A percentile compares a stretch with the other conserved stretches of the same genome.
Conservation (phyloP, 805 yeast species). For the Teunomyces tritomae region DNA sequence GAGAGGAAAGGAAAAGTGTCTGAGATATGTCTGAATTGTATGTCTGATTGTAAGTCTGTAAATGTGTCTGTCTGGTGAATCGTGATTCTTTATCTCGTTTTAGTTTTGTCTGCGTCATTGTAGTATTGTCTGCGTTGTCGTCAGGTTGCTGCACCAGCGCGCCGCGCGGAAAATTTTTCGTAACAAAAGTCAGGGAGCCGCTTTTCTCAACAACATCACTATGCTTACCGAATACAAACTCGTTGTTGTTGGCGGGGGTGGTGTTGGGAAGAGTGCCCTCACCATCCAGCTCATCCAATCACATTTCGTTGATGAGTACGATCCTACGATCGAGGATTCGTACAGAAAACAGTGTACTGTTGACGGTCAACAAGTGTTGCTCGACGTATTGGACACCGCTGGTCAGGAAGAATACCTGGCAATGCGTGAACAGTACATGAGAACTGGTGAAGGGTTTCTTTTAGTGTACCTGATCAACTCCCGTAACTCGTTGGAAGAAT, state of each 20-base stretch:
- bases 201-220: slow-evolving; percentile 1
- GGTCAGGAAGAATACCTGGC: slow-evolving; percentile 98
- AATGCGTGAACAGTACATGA: slow-evolving; percentile 83
- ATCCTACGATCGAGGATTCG: slow-evolving; percentile 94
- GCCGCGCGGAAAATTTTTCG: not conserved
- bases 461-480: slow-evolving; percentile 88
- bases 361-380: slow-evolving; percentile 59
- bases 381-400: slow-evolving; percentile 94
- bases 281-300: slow-evolving; percentile 93
- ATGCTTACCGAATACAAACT: slow-evolving; percentile 77
- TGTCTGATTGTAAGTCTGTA: too few relatives aligned
- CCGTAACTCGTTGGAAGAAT: slow-evolving; percentile 79
- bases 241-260: slow-evolving; percentile 98
- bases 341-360: slow-evolving; percentile 85
- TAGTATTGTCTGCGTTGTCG: not conserved
- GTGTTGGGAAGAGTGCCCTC: slow-evolving; percentile 96
- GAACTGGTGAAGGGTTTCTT: slow-evolving; percentile 92
- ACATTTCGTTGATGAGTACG: slow-evolving; percentile 96
- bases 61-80: too few relatives aligned
- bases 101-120: too few relatives aligned
- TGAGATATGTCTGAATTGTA: too few relatives aligned
- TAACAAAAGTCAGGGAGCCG: not conserved
- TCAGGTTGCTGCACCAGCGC: not conserved
- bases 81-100: too few relatives aligned
- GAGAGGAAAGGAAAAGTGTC: not conserved